Conservation (phyloP, 129 eudicot genomes). For the Lonicera japonica region DNA sequence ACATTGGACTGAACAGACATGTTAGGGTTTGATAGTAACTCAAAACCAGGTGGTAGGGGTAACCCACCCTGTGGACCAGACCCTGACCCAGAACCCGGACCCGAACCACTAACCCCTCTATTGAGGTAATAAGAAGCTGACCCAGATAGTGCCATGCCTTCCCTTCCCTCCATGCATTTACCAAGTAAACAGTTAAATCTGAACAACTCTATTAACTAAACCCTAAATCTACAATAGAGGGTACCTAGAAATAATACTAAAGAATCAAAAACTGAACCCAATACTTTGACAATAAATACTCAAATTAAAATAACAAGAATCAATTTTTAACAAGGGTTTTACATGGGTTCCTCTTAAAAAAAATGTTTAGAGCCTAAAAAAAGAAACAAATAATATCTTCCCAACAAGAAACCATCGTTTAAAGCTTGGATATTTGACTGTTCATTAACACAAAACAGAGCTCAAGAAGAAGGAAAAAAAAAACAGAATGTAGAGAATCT, state of each 20-base stretch:
- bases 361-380: constrained; percentile 7
- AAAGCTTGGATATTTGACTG: constrained; percentile 21
- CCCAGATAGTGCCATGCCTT: constrained; percentile 67
- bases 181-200: constrained; percentile 20
- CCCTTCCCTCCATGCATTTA: constrained; percentile 96
- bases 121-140: constrained; percentile 63
- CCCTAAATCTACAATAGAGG: constrained; percentile 30
- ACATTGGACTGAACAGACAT: constrained; percentile 43
- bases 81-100: constrained; percentile 18
- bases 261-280: constrained; percentile 8
- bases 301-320: constrained; percentile 9
- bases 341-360: constrained; percentile 28
- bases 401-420: not conserved
- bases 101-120: constrained; percentile 56
- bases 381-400: too few species aligned
- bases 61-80: constrained; percentile 33
- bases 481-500: constrained; percentile 19
- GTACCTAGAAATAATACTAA: too few species aligned
- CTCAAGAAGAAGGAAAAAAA: not conserved
- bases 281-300: not conserved
- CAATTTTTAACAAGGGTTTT: constrained; percentile 32
- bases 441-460: constrained; percentile 6
- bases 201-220: not conserved
- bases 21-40: constrained; percentile 42
- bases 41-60: constrained; percentile 46